A percentile compares a stretch with the other conserved stretches of the same genome.
phyloP scores from a whole-genome alignment of 2,329 filamentous ascomycete species.

The Escovopsis sp. region DNA sequence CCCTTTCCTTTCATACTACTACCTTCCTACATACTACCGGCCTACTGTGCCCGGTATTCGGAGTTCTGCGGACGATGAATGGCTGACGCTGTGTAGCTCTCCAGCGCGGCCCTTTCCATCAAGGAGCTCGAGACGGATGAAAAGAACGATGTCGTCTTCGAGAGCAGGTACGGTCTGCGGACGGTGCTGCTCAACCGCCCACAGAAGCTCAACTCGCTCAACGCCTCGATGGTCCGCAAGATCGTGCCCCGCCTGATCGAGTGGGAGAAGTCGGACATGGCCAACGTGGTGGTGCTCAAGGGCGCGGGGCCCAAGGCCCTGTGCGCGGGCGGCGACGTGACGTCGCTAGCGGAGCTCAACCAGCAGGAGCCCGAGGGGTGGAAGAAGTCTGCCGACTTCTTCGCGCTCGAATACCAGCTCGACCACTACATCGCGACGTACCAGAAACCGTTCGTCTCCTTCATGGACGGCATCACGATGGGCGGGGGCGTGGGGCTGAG shows the following conservation, averaged over 20 bases:
- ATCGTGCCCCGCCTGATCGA: conserved; percentile 80
- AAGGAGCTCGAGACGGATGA: conserved; percentile 55
- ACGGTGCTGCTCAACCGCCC: conserved; percentile 91
- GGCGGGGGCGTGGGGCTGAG: conserved; percentile 90
- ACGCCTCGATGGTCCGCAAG: conserved; percentile 89
- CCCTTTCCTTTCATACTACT: too few relatives aligned
- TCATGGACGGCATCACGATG: conserved; percentile 99
- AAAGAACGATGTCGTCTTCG: conserved; percentile 84
- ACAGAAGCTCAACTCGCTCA: conserved; percentile 79
- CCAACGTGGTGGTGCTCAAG: conserved; percentile 85
- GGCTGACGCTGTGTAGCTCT: conserved; percentile 16
- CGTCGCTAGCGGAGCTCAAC: conserved; percentile 62
- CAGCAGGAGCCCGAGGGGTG: conserved; percentile 52
- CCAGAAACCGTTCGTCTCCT: conserved; percentile 78
- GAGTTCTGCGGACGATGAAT: not conserved
- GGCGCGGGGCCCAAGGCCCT: conserved; percentile 74
- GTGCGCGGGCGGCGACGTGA: conserved; percentile 88
- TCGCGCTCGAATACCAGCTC: conserved; percentile 87
- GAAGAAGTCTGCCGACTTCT: conserved; percentile 67
- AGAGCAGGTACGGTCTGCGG: conserved; percentile 74
- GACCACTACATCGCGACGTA: conserved; percentile 94
- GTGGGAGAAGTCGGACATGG: conserved; percentile 90
- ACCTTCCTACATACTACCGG: too few relatives aligned
- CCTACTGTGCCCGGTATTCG: too few relatives aligned
- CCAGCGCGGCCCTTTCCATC: conserved; percentile 21